phyloP scores from a whole-genome alignment of 108 stramenopile genomes.

The Epipyxis sp. region DNA sequence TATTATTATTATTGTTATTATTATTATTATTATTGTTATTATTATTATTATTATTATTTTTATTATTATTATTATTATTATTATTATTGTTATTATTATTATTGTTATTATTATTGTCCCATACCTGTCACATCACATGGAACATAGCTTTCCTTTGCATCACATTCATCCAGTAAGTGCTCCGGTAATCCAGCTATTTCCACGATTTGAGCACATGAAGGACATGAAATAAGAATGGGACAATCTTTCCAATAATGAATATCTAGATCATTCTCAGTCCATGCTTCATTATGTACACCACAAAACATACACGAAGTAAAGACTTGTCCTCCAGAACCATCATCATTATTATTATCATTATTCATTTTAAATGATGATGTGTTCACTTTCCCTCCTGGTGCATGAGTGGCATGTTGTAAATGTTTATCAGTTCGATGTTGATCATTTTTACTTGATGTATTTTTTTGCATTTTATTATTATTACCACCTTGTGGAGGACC shows the following conservation, averaged over 20 bases:
- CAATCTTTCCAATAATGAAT: constrained; percentile 57
- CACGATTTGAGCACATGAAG: constrained; percentile 51
- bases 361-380: neutral
- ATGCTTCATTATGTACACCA: constrained; percentile 46
- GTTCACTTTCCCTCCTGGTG: neutral
- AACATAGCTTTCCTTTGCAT: constrained; percentile 27
- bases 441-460: neutral
- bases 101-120: neutral
- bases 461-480: neutral
- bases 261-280: constrained; percentile 52
- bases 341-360: neutral
- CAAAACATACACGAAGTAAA: constrained; percentile 52
- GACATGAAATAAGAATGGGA: constrained; percentile 52
- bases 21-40: neutral
- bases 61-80: neutral
- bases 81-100: neutral
- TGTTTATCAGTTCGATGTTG: constrained; percentile 9
- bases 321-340: neutral
- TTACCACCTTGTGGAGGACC: constrained; percentile 3
- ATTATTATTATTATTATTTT: neutral
- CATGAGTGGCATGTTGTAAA: constrained; percentile 11
- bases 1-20: neutral
- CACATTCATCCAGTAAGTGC: constrained; percentile 54
- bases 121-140: constrained; percentile 19
- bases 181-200: constrained; percentile 55